Evolutionary conservation across 169 alveolate species (phyloP), one percentile per base, ranked within the genome.

Genomic region (Cryptosporidium sp.): DNA sequence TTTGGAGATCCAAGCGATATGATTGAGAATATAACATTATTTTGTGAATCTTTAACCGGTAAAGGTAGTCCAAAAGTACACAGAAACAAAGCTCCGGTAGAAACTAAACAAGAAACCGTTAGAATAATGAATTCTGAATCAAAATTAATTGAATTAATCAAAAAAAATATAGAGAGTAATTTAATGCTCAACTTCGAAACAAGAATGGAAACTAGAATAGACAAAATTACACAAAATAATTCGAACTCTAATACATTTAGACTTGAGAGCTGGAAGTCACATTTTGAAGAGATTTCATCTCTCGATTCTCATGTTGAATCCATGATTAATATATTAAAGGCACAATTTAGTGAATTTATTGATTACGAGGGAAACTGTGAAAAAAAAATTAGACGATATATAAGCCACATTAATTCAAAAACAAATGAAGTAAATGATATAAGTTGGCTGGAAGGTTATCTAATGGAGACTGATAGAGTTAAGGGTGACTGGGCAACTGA

Each of bases 391-490:
- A 73, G 59, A 33, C 62, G 67, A 43, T 70, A 70, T 70, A 48
- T 70, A 45, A 35, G n/a, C 39, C 59, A 39, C 3, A 29, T 51
- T 18, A 59, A 73, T 35, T 73, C 59, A 7, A 39, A 67, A 67
- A 18, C 29, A 12, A 37, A n/a, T 55, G 58, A 52, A 33, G 39
- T 35, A 14, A 43, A 18, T 6, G 55, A 26, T 73, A 58, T n/a
- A 1, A 33, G 6, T 21, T 73, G 69, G 69, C 31, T 73, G 12
- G 86, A 73, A 9, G 55, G 35, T 35, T 73, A 73, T 51, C 26
- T 73, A n/a, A 73, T 55, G 86, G 86, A 73, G n/a, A 73, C 86
- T 52, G 86, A 73, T 73, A 26, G 51, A 18, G n/a, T 73, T 5
- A 73, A 73, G 35, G 59, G 55, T 33, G 71, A 73, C 21, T 73